A percentile compares a stretch with the other conserved stretches of the same genome.
Evolutionary conservation across 2,329 filamentous ascomycete genomes (phyloP).

Genomic region (Verticillium nubilum): DNA sequence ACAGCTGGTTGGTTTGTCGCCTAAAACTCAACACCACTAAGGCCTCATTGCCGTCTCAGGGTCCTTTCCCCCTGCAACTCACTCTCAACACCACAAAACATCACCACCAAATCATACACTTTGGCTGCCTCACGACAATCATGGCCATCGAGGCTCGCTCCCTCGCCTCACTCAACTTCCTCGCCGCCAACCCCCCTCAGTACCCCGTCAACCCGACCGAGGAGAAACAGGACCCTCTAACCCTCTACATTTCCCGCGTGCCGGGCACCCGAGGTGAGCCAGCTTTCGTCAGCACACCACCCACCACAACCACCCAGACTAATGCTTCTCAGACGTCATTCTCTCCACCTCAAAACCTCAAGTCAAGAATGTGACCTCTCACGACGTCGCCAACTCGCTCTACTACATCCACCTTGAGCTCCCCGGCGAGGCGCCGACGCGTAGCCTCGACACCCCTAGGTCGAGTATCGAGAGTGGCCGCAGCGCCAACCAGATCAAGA

Average conservation of each 20-base stretch:
- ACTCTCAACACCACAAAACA: neutral
- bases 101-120: neutral
- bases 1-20: neutral
- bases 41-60: neutral
- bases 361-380: slow-evolving; percentile 79
- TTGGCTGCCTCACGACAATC: slow-evolving; percentile 16
- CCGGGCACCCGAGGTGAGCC: slow-evolving; percentile 78
- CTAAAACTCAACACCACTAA: neutral
- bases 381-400: slow-evolving; percentile 80
- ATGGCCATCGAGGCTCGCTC: slow-evolving; percentile 71
- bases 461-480: slow-evolving; percentile 38
- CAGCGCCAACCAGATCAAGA: slow-evolving; percentile 37
- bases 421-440: slow-evolving; percentile 42
- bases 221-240: slow-evolving; percentile 62
- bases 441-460: slow-evolving; percentile 26
- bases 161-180: slow-evolving; percentile 68
- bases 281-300: slow-evolving; percentile 6
- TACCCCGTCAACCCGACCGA: slow-evolving; percentile 76
- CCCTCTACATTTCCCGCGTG: slow-evolving; percentile 88
- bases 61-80: neutral
- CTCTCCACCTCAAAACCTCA: slow-evolving; percentile 87
- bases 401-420: slow-evolving; percentile 85
- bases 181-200: slow-evolving; percentile 81
- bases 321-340: slow-evolving; percentile 65
- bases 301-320: slow-evolving; percentile 5